A percentile compares a stretch with the other conserved stretches of the same genome.
phyloP scores from a whole-genome alignment of 2,329 filamentous ascomycete species.

The Ampelomyces quisqualis region DNA sequence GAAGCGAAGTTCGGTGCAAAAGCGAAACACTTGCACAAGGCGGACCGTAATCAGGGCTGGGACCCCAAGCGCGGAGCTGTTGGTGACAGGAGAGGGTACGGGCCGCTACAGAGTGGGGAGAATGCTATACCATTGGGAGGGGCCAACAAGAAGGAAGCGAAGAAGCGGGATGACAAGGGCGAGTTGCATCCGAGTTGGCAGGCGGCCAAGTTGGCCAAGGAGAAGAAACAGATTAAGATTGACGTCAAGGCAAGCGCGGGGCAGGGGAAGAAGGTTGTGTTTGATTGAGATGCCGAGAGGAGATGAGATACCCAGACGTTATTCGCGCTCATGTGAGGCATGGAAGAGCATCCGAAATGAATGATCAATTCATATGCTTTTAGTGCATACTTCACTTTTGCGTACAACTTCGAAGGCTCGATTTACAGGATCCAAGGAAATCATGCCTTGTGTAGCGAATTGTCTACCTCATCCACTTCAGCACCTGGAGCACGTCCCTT shows the following conservation, averaged over 20 bases:
- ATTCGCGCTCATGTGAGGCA: no score
- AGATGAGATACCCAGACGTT: not conserved
- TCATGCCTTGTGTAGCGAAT: no score
- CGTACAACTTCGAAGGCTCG: no score
- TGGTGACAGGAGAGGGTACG: constrained; percentile 25
- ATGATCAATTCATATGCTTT: no score
- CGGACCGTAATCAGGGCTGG: constrained; percentile 56
- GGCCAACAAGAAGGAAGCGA: constrained; percentile 31
- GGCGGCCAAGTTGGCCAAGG: constrained; percentile 62
- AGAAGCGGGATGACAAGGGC: constrained; percentile 53
- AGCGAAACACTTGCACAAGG: constrained; percentile 65
- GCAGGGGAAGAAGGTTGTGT: constrained; percentile 62
- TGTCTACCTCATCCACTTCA: no score
- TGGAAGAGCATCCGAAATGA: no score
- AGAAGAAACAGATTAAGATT: constrained; percentile 51
- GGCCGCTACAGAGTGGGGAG: constrained; percentile 34
- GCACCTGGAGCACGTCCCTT: no score
- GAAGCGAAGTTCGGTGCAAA: constrained; percentile 75
- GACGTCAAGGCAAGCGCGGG: constrained; percentile 44
- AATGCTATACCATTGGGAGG: constrained; percentile 37
- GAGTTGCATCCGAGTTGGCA: constrained; percentile 66
- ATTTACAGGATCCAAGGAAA: no score
- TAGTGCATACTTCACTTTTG: no score
- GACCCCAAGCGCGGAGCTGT: constrained; percentile 60
- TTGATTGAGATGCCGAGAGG: constrained; percentile 50